phyloP scores from a whole-genome alignment of 768 basidiomycete species.

The Tephrocybe sp. region DNA sequence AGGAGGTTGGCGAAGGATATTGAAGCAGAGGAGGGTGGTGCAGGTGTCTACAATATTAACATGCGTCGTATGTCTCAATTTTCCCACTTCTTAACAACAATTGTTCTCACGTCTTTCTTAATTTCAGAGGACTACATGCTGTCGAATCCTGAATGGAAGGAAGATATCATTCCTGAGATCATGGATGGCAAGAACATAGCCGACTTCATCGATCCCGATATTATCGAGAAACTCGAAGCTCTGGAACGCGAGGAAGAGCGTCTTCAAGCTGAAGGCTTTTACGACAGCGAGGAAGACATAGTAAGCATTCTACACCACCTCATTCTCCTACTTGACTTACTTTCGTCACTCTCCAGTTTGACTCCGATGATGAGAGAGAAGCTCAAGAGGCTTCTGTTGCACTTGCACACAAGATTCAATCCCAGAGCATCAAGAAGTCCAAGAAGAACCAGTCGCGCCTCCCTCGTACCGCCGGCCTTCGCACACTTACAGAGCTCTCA shows the following conservation, averaged over 20 bases:
- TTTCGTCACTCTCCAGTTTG: slow-evolving; percentile 36
- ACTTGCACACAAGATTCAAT: slow-evolving; percentile 64
- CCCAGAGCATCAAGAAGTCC: slow-evolving; percentile 80
- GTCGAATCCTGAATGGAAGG: slow-evolving; percentile 89
- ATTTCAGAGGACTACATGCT: slow-evolving; percentile 89
- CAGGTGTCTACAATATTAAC: slow-evolving; percentile 90
- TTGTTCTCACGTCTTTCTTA: background rate
- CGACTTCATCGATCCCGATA: slow-evolving; percentile 98
- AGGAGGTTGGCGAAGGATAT: slow-evolving; percentile 72
- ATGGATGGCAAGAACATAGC: slow-evolving; percentile 98
- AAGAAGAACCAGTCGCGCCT: slow-evolving; percentile 81
- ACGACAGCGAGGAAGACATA: slow-evolving; percentile 85
- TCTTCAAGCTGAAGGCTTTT: slow-evolving; percentile 93
- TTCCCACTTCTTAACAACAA: background rate
- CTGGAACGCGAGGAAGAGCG: slow-evolving; percentile 95
- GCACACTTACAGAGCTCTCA: slow-evolving; percentile 73
- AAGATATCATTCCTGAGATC: slow-evolving; percentile 97
- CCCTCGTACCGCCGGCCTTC: slow-evolving; percentile 73
- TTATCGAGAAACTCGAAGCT: slow-evolving; percentile 93
- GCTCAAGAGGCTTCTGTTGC: slow-evolving; percentile 57
- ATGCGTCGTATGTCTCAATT: slow-evolving; percentile 65
- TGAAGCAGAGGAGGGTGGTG: slow-evolving; percentile 83
- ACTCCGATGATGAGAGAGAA: slow-evolving; percentile 80
- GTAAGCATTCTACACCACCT: slow-evolving; percentile 38
- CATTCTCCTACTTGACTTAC: background rate